Evolutionary conservation across 306 rosid genomes (phyloP).

Genomic region (Quercus variabilis): DNA sequence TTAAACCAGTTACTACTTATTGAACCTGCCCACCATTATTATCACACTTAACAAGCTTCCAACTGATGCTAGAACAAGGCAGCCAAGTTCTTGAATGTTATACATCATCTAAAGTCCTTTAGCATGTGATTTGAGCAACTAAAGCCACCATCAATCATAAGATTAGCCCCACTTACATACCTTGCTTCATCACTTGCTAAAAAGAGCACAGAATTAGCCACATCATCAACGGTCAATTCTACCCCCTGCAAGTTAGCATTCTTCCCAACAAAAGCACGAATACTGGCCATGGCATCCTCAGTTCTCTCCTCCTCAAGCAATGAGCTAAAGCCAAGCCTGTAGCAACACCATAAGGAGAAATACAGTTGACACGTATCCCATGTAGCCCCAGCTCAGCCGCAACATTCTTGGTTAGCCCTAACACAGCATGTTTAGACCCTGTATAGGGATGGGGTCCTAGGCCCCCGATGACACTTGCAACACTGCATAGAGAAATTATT

Average conservation of each 20-base stretch:
- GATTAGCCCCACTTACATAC: constrained; percentile 71
- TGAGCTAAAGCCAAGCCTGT: constrained; percentile 63
- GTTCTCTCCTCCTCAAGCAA: constrained; percentile 68
- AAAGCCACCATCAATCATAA: constrained; percentile 81
- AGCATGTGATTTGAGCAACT: constrained; percentile 45
- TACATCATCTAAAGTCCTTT: constrained; percentile 52
- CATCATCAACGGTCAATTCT: constrained; percentile 55
- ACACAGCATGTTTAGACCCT: constrained; percentile 74
- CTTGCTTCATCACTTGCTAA: constrained; percentile 75
- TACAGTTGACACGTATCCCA: constrained; percentile 64
- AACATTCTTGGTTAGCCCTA: constrained; percentile 74
- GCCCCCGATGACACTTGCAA: constrained; percentile 50
- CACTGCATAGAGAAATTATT: constrained; percentile 64
- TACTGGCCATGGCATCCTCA: constrained; percentile 39
- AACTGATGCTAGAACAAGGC: background rate
- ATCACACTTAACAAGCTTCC: background rate
- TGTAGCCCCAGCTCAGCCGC: constrained; percentile 75
- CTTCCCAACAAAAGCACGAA: constrained; percentile 33
- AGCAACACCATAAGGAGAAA: constrained; percentile 55
- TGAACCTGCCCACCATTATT: background rate
- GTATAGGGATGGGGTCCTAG: constrained; percentile 66
- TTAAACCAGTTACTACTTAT: background rate
- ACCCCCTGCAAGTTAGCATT: constrained; percentile 73
- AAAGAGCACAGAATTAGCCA: constrained; percentile 81
- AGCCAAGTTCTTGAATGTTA: background rate